Evolutionary conservation across 1,139 yeast genomes (phyloP).

Genomic region (Debaryomyces subglobosus): DNA sequence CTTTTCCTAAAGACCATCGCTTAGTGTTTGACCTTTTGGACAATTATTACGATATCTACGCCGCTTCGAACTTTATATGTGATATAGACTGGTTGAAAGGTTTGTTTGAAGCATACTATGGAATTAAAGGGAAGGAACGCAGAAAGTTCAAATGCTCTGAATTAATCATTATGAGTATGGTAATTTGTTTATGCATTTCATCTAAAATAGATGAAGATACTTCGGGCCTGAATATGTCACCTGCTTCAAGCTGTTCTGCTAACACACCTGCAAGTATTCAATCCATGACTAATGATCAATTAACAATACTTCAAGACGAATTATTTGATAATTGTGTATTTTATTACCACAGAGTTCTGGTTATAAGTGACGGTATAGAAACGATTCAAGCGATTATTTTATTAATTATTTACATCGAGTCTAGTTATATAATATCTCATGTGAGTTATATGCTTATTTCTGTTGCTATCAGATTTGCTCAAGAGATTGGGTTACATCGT

Average conservation of each 20-base stretch:
- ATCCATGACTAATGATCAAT: conserved; percentile 12
- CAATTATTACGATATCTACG: conserved; percentile 18
- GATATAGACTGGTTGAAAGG: conserved; percentile 20
- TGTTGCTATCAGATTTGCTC: conserved; percentile 61
- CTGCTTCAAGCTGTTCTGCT: conserved; percentile 5
- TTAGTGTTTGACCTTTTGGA: conserved; percentile 28
- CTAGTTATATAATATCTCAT: conserved; percentile 44
- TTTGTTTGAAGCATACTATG: conserved; percentile 27
- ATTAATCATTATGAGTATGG: conserved; percentile 36
- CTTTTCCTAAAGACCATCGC: conserved; percentile 31
- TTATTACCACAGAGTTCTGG: conserved; percentile 51
- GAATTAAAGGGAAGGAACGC: conserved; percentile 1
- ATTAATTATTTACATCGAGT: conserved; percentile 48
- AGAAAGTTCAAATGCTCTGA: conserved; percentile 29
- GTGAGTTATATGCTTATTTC: conserved; percentile 48
- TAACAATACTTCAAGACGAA: conserved; percentile 26
- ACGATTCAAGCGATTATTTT: conserved; percentile 54
- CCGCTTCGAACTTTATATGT: conserved; percentile 19
- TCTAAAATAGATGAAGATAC: conserved; percentile 22
- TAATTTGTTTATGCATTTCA: conserved; percentile 30
- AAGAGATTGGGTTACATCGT: conserved; percentile 68
- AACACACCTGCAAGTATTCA: conserved; percentile 9
- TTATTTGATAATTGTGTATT: conserved; percentile 42
- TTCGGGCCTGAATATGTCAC: conserved; percentile 10
- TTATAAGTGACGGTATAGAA: conserved; percentile 53